Evolutionary conservation across 108 stramenopile species (phyloP).

Genomic region (Mayamaea pseudoterrestris): DNA sequence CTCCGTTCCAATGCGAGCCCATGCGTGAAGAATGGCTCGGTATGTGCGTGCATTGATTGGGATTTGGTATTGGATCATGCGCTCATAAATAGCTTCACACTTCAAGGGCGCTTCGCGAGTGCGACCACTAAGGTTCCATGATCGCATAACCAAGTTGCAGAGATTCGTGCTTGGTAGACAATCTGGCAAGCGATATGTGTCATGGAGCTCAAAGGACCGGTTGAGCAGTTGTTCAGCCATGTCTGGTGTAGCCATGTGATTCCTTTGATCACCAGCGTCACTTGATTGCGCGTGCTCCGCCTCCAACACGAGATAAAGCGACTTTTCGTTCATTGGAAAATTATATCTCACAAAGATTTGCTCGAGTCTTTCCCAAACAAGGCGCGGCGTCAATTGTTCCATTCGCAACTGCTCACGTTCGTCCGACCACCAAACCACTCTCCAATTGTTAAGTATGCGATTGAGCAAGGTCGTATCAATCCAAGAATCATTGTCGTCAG

Average conservation of each 20-base stretch:
- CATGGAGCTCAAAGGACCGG: background rate
- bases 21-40: background rate
- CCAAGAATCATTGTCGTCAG: too few relatives aligned
- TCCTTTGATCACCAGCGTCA: too few relatives aligned
- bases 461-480: background rate
- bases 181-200: background rate
- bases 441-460: background rate
- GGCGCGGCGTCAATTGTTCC: background rate
- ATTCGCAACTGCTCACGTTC: background rate
- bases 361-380: background rate
- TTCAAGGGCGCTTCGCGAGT: background rate
- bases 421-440: background rate
- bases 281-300: too few relatives aligned
- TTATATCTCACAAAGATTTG: background rate
- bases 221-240: background rate
- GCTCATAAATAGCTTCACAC: background rate
- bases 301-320: background rate
- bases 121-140: background rate
- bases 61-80: background rate
- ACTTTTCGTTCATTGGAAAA: background rate
- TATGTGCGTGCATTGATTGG: background rate
- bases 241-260: background rate
- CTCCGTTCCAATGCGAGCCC: background rate
- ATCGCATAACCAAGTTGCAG: background rate
- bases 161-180: background rate